phyloP scores from a whole-genome alignment of 352 stramenopile genomes.

The Blastocystis sp. region DNA sequence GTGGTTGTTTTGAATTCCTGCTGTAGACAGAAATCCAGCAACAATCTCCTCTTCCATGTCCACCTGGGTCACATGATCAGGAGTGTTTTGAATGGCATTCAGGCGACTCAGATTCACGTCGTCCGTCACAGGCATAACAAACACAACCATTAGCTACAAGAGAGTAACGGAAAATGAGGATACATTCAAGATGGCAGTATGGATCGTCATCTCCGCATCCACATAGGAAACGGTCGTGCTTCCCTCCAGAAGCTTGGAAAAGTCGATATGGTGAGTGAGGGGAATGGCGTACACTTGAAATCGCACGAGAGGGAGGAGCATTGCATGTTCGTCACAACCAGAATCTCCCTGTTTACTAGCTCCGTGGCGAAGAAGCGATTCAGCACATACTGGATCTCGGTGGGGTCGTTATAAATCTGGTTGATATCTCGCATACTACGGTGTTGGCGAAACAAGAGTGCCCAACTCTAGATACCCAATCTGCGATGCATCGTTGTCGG shows the following conservation, averaged over 20 bases:
- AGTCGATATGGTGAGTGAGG: neutral
- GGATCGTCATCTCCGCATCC: too few species aligned
- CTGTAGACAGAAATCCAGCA: too few species aligned
- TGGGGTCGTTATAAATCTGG: neutral
- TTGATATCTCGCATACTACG: neutral
- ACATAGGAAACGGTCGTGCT: neutral
- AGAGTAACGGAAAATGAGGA: too few species aligned
- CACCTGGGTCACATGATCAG: too few species aligned
- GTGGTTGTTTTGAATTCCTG: too few species aligned
- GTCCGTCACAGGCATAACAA: too few species aligned
- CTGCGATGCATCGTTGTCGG: neutral
- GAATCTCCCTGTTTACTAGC: neutral
- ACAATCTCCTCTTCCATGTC: too few species aligned
- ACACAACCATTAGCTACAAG: too few species aligned
- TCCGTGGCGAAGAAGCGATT: neutral
- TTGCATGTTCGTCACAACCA: neutral
- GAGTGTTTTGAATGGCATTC: too few species aligned
- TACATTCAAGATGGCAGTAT: too few species aligned
- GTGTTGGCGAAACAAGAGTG: neutral
- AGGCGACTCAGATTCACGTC: too few species aligned
- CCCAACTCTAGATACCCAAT: neutral
- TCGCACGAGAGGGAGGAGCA: neutral
- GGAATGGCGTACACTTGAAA: neutral
- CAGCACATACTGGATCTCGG: neutral
- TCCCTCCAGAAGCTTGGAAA: neutral